Conservation (phyloP, 768 basidiomycete genomes). For the Hemileccinum rubropunctum region DNA sequence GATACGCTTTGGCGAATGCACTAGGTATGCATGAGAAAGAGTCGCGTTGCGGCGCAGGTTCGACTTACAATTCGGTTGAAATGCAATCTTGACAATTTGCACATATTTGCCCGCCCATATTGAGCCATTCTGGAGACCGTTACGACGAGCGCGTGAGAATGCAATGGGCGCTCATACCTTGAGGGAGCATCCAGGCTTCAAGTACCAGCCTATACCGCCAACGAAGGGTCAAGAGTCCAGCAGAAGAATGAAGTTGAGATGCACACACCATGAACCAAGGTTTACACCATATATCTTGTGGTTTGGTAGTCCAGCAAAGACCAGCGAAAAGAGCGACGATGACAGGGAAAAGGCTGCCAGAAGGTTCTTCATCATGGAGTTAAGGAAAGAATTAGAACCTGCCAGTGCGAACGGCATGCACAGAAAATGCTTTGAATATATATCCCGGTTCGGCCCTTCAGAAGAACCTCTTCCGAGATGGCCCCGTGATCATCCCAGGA, state of each 20-base stretch:
- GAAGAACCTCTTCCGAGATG: neutral
- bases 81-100: conserved; percentile 62
- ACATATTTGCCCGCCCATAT: conserved; percentile 71
- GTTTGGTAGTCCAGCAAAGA: conserved; percentile 19
- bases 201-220: conserved; percentile 57
- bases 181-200: conserved; percentile 82
- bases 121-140: conserved; percentile 52
- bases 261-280: conserved; percentile 57
- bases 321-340: conserved; percentile 13
- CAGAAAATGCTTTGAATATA: conserved; percentile 4
- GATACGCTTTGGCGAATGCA: conserved; percentile 58
- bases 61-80: conserved; percentile 57
- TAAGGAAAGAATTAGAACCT: neutral
- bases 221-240: neutral
- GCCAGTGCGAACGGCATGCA: neutral
- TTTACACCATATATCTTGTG: conserved; percentile 70
- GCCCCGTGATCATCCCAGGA: conserved; percentile 1
- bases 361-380: conserved; percentile 19
- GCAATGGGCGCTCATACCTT: conserved; percentile 36
- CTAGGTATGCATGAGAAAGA: conserved; percentile 32
- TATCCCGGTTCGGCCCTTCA: neutral
- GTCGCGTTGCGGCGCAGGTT: neutral
- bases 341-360: conserved; percentile 12
- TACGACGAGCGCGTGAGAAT: neutral
- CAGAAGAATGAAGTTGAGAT: neutral